Evolutionary conservation across 73 alveolate species (phyloP).

Genomic region (Symbiodinium natans): DNA sequence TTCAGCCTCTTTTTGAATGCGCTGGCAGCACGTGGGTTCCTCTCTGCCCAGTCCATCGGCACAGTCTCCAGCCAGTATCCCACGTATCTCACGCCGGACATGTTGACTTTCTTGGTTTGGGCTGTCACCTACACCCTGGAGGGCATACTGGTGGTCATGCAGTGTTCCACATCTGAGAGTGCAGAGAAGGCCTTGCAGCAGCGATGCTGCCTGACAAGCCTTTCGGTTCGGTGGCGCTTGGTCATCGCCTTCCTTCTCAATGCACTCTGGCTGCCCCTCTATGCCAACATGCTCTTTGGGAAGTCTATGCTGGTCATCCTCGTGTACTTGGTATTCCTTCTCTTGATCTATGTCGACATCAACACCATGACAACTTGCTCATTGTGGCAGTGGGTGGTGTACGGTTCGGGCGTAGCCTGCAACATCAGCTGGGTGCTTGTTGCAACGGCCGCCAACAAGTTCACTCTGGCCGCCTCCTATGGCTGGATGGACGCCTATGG

Average conservation of each 20-base stretch:
- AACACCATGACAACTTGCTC: conserved; percentile 33
- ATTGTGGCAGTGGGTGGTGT: not conserved
- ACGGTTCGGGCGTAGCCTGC: conserved; percentile 45
- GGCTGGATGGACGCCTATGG: conserved; percentile 46
- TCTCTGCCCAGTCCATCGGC: conserved; percentile 27
- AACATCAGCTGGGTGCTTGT: conserved; percentile 58
- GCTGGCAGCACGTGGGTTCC: not conserved
- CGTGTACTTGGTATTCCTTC: conserved; percentile 31
- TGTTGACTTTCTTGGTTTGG: not conserved
- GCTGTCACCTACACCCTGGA: conserved; percentile 63
- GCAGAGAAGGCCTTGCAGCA: not conserved
- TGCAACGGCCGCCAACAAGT: conserved; percentile 36
- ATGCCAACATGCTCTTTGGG: conserved; percentile 18
- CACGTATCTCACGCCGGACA: conserved; percentile 10
- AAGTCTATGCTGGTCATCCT: conserved; percentile 8
- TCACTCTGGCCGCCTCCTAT: conserved; percentile 1
- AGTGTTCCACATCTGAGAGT: not conserved
- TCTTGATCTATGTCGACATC: conserved; percentile 6
- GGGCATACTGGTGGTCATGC: not conserved
- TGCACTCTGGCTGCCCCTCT: conserved; percentile 46
- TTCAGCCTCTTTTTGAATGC: not conserved
- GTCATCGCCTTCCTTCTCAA: conserved; percentile 31
- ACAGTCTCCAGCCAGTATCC: conserved; percentile 21
- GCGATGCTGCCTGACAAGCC: not conserved
- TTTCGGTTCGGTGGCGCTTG: conserved; percentile 57